Conservation (phyloP, 1,284 basidiomycete species). For the Cryptococcus sp. region DNA sequence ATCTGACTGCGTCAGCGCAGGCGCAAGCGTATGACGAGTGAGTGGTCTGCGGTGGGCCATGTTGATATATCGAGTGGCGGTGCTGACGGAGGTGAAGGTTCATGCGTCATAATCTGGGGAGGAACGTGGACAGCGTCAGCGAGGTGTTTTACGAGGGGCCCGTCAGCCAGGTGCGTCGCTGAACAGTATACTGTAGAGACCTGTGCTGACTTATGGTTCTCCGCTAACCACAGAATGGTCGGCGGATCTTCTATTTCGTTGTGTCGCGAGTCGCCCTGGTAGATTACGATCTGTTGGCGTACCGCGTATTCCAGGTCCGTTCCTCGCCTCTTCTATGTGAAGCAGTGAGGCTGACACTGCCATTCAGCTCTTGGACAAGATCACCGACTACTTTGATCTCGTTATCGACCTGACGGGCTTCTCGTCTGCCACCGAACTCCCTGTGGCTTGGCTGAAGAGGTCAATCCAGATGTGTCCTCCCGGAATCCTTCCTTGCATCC, state of each 20-base stretch:
- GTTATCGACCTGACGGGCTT: constrained; percentile 81
- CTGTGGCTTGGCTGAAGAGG: constrained; percentile 74
- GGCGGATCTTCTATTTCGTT: constrained; percentile 52
- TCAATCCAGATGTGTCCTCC: constrained; percentile 71
- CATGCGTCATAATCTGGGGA: constrained; percentile 64
- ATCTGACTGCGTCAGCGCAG: constrained; percentile 56
- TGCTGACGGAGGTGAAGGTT: constrained; percentile 56
- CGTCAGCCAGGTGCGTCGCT: constrained; percentile 53
- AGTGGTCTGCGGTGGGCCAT: constrained; percentile 9
- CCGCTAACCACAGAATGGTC: constrained; percentile 33
- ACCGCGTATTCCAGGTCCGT: constrained; percentile 71
- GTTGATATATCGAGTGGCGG: constrained; percentile 48
- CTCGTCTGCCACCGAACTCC: constrained; percentile 69
- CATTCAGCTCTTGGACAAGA: constrained; percentile 34
- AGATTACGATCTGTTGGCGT: constrained; percentile 80
- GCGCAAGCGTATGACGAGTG: constrained; percentile 51
- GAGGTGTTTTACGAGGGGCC: constrained; percentile 66
- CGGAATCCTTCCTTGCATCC: constrained; percentile 30
- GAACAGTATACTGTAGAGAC: neutral
- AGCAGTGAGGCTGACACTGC: constrained; percentile 11
- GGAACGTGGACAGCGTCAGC: constrained; percentile 61
- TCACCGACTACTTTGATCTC: constrained; percentile 60
- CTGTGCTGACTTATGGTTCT: neutral
- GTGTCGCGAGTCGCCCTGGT: constrained; percentile 74
- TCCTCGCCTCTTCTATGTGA: neutral